Conservation (phyloP, 2,329 filamentous ascomycete species). For the Dactylonectria estremocensis region DNA sequence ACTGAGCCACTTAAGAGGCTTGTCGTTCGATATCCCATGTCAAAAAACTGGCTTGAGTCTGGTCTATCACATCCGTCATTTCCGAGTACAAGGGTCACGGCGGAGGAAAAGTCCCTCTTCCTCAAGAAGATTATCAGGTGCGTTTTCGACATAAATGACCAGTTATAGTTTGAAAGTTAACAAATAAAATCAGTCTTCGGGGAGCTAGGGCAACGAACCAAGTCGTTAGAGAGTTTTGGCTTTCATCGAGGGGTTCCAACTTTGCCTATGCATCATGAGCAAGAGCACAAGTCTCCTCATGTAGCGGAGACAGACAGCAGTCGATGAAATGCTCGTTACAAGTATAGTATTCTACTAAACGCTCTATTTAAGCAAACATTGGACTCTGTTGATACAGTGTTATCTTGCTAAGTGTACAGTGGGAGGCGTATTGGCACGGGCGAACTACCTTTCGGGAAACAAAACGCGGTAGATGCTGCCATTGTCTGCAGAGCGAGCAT, state of each 20-base stretch:
- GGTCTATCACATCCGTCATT: constrained; percentile 71
- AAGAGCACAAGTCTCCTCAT: constrained; percentile 1
- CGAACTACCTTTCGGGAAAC: neutral
- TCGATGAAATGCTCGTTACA: neutral
- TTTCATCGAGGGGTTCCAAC: constrained; percentile 74
- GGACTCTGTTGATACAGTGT: constrained; percentile 7
- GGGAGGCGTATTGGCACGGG: neutral
- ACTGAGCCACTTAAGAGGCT: constrained; percentile 81
- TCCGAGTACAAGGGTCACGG: constrained; percentile 71
- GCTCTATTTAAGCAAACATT: neutral
- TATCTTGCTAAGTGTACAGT: constrained; percentile 8
- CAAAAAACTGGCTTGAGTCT: constrained; percentile 74
- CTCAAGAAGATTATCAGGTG: constrained; percentile 77
- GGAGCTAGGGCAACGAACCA: constrained; percentile 76
- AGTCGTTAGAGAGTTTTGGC: constrained; percentile 80
- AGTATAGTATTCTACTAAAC: neutral
- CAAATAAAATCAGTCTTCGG: constrained; percentile 66
- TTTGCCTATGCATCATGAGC: constrained; percentile 72
- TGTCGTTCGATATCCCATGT: constrained; percentile 67
- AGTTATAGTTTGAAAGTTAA: constrained; percentile 5
- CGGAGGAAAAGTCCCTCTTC: constrained; percentile 74
- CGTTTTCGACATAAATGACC: neutral
- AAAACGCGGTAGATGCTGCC: neutral
- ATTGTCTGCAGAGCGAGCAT: constrained; percentile 14
- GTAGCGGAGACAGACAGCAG: constrained; percentile 7